phyloP scores from a whole-genome alignment of 2,329 filamentous ascomycete species.

The Bertia moriformis region DNA sequence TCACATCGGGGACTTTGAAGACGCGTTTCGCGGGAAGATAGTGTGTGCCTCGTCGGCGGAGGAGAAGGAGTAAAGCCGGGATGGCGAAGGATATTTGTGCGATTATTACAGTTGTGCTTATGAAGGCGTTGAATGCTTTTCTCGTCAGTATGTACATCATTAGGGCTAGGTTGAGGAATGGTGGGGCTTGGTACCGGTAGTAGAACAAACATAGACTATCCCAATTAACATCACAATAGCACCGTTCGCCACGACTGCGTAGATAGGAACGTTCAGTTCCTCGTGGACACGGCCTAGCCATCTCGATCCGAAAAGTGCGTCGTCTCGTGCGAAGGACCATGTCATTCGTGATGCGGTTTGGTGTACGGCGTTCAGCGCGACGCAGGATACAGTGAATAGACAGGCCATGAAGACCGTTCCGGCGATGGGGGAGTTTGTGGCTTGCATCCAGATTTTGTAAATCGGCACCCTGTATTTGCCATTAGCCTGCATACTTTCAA shows the following conservation, averaged over 20 bases:
- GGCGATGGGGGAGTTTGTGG: conserved; percentile 5
- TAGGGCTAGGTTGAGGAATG: too few relatives aligned
- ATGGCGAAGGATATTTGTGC: conserved; percentile 3
- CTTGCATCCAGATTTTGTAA: conserved; percentile 8
- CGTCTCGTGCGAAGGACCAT: conserved; percentile 11
- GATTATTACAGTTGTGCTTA: conserved; percentile 8
- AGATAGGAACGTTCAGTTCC: conserved; percentile 1
- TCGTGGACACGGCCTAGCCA: conserved; percentile 1
- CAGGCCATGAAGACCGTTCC: conserved; percentile 6
- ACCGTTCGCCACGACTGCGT: conserved; percentile 7
- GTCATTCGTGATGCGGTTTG: conserved; percentile 13
- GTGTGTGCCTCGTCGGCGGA: conserved; percentile 1
- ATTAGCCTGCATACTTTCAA: too few relatives aligned
- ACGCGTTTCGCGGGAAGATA: neutral
- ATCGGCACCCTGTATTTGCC: conserved; percentile 4
- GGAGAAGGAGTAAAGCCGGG: conserved; percentile 3
- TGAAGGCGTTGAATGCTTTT: conserved; percentile 12
- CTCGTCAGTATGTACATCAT: too few relatives aligned
- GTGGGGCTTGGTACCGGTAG: too few relatives aligned
- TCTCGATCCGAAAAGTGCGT: conserved; percentile 1
- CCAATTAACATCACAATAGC: conserved; percentile 10
- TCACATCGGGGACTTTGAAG: neutral
- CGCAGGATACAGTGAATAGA: conserved; percentile 5
- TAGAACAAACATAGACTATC: conserved; percentile 12
- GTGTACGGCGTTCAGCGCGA: conserved; percentile 10